Percentiles rank a stretch among this genome's conserved stretches.
Conservation (phyloP, 192 early-diverging fungal species). For the Physocladia obscura region DNA sequence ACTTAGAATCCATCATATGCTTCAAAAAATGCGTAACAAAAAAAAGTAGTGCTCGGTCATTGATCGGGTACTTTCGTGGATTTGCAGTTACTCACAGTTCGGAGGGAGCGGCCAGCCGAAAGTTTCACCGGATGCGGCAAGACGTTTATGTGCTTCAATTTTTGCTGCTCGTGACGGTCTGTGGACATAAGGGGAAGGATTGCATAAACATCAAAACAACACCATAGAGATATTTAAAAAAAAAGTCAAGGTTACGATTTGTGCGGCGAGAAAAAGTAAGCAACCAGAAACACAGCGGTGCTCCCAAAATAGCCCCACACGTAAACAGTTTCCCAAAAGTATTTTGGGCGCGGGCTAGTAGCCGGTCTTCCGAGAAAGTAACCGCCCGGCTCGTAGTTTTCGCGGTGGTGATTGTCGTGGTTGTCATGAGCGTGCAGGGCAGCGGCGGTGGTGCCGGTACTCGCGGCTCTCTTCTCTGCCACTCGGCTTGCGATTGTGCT, state of each 20-base stretch:
- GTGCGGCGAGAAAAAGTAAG: conserved; percentile 35
- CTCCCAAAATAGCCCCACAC: conserved; percentile 42
- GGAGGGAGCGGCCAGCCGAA: conserved; percentile 48
- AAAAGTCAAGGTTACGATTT: conserved; percentile 18
- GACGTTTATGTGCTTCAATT: conserved; percentile 37
- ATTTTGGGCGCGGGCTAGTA: conserved; percentile 10
- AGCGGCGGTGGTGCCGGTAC: too few species aligned
- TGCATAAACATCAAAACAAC: background rate
- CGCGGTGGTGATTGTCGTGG: conserved; percentile 13
- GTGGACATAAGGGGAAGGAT: background rate
- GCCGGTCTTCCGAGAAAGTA: conserved; percentile 24
- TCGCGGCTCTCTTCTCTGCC: too few species aligned
- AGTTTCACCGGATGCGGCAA: conserved; percentile 39
- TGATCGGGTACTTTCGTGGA: too few species aligned
- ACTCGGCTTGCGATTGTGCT: too few species aligned
- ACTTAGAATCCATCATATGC: too few species aligned
- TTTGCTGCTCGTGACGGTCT: conserved; percentile 29
- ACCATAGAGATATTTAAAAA: background rate
- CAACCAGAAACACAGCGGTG: conserved; percentile 28
- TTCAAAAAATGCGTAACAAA: too few species aligned
- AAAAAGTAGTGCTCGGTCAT: too few species aligned
- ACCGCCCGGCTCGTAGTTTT: conserved; percentile 10
- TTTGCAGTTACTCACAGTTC: conserved; percentile 22
- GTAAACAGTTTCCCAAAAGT: conserved; percentile 46
- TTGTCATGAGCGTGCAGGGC: conserved; percentile 7